phyloP scores from a whole-genome alignment of 805 yeast species.

The Nakazawaea populi region DNA sequence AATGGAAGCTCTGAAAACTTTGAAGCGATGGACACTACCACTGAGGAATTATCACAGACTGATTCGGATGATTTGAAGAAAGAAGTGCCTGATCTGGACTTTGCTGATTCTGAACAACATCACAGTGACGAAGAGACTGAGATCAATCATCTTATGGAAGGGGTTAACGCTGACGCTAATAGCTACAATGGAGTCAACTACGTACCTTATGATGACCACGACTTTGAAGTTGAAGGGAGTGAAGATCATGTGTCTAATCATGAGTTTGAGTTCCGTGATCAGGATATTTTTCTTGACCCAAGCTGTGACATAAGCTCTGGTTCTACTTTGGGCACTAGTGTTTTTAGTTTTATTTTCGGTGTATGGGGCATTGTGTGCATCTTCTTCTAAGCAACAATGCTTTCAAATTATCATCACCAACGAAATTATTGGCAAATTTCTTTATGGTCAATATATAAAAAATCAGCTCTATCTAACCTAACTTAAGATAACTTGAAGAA shows the following conservation, averaged over 20 bases:
- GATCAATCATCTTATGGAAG: background rate
- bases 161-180: background rate
- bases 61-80: background rate
- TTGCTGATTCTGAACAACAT: background rate
- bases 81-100: background rate
- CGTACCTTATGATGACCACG: conserved; percentile 4
- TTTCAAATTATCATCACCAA: too few species aligned
- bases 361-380: too few species aligned
- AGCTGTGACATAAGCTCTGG: conserved; percentile 5
- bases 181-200: conserved; percentile 6
- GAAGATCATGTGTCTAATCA: background rate
- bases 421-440: too few species aligned
- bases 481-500: too few species aligned
- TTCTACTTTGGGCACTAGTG: background rate
- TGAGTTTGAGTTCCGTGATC: conserved; percentile 7
- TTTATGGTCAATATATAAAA: too few species aligned
- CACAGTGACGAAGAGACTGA: background rate
- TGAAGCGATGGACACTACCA: background rate
- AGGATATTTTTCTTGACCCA: conserved; percentile 6
- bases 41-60: background rate
- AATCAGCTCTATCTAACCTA: too few species aligned
- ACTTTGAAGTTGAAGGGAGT: background rate
- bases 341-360: background rate
- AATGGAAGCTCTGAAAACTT: too few species aligned
- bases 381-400: too few species aligned